These are phyloP conservation scores for Mortierella sp. DNA, from an alignment of 371 early-diverging fungal species.

Conservation along the genomic window DNA sequence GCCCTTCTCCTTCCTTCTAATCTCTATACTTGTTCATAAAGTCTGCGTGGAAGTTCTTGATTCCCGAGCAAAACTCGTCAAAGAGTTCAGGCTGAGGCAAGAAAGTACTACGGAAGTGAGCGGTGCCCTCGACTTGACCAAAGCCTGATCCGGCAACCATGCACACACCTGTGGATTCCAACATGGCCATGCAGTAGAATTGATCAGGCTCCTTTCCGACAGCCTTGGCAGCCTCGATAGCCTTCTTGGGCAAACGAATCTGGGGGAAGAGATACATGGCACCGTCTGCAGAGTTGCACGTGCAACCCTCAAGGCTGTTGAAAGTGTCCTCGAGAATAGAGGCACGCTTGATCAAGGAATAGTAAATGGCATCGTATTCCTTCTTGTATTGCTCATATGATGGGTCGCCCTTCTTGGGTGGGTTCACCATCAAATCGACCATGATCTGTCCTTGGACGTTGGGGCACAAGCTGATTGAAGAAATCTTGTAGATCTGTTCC, in stretches of 20 bases:
- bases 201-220: conserved; percentile 83
- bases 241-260: conserved; percentile 79
- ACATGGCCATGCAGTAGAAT: conserved; percentile 91
- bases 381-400: conserved; percentile 81
- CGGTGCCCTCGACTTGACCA: conserved; percentile 90
- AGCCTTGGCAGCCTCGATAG: conserved; percentile 80
- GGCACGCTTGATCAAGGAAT: conserved; percentile 87
- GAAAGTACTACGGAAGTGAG: conserved; percentile 97
- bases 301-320: conserved; percentile 86
- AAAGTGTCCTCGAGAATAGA: conserved; percentile 81
- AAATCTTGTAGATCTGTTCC: conserved; percentile 92
- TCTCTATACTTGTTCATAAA: conserved; percentile 84
- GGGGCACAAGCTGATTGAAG: conserved; percentile 93
- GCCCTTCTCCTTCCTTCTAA: conserved; percentile 13
- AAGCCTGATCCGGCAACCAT: conserved; percentile 93
- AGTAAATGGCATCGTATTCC: conserved; percentile 83
- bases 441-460: conserved; percentile 89
- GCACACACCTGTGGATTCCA: conserved; percentile 95
- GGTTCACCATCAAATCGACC: conserved; percentile 95
- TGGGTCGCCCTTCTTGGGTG: conserved; percentile 84
- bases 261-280: conserved; percentile 98
- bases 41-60: conserved; percentile 82
- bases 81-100: conserved; percentile 93
- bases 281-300: conserved; percentile 93
- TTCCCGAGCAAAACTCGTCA: conserved; percentile 82